Percentiles rank a stretch among this genome's conserved stretches.
Conservation (phyloP, 208 protist genomes). For the Wallacemonas sp. region DNA sequence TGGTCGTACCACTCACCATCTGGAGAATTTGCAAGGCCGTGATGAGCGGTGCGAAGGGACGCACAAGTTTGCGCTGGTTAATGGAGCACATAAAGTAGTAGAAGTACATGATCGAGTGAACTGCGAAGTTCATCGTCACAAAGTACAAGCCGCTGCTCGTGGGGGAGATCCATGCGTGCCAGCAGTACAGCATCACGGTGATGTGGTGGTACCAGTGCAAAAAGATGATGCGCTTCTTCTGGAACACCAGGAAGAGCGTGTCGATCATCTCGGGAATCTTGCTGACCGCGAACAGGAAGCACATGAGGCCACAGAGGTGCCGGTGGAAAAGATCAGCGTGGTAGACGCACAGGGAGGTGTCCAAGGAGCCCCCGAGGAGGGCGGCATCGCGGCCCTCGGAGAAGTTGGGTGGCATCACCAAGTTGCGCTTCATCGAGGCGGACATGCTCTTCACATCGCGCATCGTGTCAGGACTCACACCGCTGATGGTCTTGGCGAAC, state of each 20-base stretch:
- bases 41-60: constrained; percentile 73
- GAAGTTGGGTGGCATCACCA: constrained; percentile 22
- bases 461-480: constrained; percentile 28
- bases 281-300: constrained; percentile 63
- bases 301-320: constrained; percentile 41
- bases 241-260: constrained; percentile 72
- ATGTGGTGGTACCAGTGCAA: constrained; percentile 93
- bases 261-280: constrained; percentile 84
- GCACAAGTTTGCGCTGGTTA: constrained; percentile 36
- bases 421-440: constrained; percentile 30
- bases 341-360: constrained; percentile 54
- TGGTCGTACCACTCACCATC: constrained; percentile 85
- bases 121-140: constrained; percentile 86
- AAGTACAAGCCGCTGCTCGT: constrained; percentile 71
- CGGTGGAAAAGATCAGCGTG: constrained; percentile 45
- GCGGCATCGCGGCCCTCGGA: constrained; percentile 30
- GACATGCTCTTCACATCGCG: constrained; percentile 27
- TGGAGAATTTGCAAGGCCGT: constrained; percentile 81
- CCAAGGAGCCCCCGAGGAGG: constrained; percentile 39
- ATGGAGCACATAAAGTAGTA: constrained; percentile 87
- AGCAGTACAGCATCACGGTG: constrained; percentile 89
- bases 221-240: constrained; percentile 79
- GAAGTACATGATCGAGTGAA: constrained; percentile 95
- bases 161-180: constrained; percentile 51
- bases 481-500: constrained; percentile 34